Evolutionary conservation across 2,329 filamentous ascomycete species (phyloP).

Genomic region (Aspergillus sp.): DNA sequence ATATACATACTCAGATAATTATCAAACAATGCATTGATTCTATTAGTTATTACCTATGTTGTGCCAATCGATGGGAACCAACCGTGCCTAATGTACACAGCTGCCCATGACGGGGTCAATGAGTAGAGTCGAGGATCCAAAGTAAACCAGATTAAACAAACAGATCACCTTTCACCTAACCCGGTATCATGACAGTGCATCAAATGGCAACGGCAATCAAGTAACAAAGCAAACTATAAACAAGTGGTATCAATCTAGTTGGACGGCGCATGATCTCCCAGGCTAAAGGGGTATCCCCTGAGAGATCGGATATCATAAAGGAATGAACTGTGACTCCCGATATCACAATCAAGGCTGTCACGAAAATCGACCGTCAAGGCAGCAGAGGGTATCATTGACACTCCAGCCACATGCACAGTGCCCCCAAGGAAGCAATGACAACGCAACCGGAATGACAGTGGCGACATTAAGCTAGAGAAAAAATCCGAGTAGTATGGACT

Average conservation of each 20-base stretch:
- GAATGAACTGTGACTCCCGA: slow-evolving; percentile 28
- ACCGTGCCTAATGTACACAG: slow-evolving; percentile 18
- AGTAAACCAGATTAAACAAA: slow-evolving; percentile 21
- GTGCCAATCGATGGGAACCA: slow-evolving; percentile 24
- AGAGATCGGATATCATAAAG: slow-evolving; percentile 35
- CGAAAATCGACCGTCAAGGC: slow-evolving; percentile 27
- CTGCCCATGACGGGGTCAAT: slow-evolving; percentile 25
- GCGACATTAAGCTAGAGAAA: slow-evolving; percentile 15
- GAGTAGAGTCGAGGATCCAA: slow-evolving; percentile 19
- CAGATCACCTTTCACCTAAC: slow-evolving; percentile 27
- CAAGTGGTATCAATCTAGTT: slow-evolving; percentile 41
- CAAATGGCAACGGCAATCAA: slow-evolving; percentile 27
- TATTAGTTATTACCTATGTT: slow-evolving; percentile 41
- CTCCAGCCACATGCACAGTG: slow-evolving; percentile 13
- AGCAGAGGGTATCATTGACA: slow-evolving; percentile 34
- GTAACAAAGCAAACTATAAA: slow-evolving; percentile 32
- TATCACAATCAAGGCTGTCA: slow-evolving; percentile 20
- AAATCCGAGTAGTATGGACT: slow-evolving; percentile 8
- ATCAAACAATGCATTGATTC: slow-evolving; percentile 30
- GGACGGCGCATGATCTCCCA: slow-evolving; percentile 27
- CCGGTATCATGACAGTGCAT: slow-evolving; percentile 37
- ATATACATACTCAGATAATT: background rate
- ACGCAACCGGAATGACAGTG: slow-evolving; percentile 27
- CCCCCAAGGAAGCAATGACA: slow-evolving; percentile 11
- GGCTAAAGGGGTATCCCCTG: slow-evolving; percentile 27